Base-by-base conservation (phyloP, 495 filamentous ascomycete genomes). In the Neurospora sp. region DNA sequence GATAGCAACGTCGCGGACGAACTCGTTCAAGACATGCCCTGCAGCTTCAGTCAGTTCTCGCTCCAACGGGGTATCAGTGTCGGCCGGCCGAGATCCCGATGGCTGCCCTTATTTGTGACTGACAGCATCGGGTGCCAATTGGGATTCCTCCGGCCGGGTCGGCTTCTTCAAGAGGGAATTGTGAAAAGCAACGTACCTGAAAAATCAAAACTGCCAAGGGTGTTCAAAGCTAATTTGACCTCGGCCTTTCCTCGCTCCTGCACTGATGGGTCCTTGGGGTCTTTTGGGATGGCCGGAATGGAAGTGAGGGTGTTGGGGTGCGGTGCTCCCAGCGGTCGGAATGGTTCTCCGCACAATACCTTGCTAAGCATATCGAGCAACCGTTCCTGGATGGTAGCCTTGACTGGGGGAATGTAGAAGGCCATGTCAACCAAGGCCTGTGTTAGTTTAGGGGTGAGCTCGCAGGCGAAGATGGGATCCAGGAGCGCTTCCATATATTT, bases 401-500 rank as follows among this genome's bases (percentile, higher is more conserved):
- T 95, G 74, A 97, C 91, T 1, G 96, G 96, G 0, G 96, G 95
- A 69, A 99, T 97, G 79, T 98, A 98, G 78, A 98, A 96, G 48
- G 96, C 94, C 92, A 99, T 97, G 78, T 98, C 96, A 27, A 98
- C 94, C 69, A 99, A 84, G 16, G 96, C 96, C 79, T 98, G 94
- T 0, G 93, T 97, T 22, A 99, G 87, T 69, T 96, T 93, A 74
- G 93, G 91, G 71, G 92, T 97, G 46, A 99, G 85, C 61, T 95
- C 94, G 75, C 96, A 99, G 20, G 93, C 93, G 81, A 99, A 98
- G 74, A 99, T 97, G 4, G 96, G 94, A 75, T 98, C 95, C 3
- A 99, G 88, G 35, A 98, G 83, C 20, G 93, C 92, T 76, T 98
- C 94, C 92, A 99, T 97, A 78, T 98, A 97, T 79, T 97, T 98